A percentile compares a stretch with the other conserved stretches of the same genome.
phyloP scores from a whole-genome alignment of 352 stramenopile genomes.

The Phytophthora hibernalis region DNA sequence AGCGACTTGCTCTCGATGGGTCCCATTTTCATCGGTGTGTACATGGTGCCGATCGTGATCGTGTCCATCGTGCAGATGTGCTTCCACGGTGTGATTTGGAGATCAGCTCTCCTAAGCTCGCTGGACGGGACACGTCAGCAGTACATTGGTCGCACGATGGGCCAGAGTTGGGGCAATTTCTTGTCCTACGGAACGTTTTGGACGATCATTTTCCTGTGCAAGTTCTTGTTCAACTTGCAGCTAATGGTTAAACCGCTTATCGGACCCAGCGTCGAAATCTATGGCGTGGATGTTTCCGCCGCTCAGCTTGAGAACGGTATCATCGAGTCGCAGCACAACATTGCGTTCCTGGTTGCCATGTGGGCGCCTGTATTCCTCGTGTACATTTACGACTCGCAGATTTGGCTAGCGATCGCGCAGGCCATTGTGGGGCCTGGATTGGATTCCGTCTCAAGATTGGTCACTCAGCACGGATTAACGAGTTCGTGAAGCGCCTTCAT shows the following conservation, averaged over 20 bases:
- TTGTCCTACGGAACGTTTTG: constrained; percentile 79
- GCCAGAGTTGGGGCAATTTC: constrained; percentile 71
- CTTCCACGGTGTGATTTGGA: constrained; percentile 64
- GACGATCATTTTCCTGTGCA: constrained; percentile 90
- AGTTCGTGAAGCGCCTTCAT: constrained; percentile 76
- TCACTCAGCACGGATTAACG: constrained; percentile 77
- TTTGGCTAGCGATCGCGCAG: constrained; percentile 88
- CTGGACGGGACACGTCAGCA: constrained; percentile 78
- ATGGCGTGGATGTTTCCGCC: constrained; percentile 67
- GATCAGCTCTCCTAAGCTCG: constrained; percentile 58
- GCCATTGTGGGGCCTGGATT: constrained; percentile 79
- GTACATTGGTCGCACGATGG: constrained; percentile 87
- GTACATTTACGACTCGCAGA: constrained; percentile 90
- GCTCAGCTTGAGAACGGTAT: constrained; percentile 56
- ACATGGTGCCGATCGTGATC: constrained; percentile 70
- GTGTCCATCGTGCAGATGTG: constrained; percentile 74
- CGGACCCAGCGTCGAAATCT: constrained; percentile 96
- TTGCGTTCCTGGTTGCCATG: constrained; percentile 81
- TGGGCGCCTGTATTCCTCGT: constrained; percentile 84
- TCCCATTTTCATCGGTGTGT: constrained; percentile 54
- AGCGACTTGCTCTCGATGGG: constrained; percentile 72
- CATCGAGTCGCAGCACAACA: constrained; percentile 81
- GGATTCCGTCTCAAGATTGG: constrained; percentile 85
- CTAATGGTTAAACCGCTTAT: constrained; percentile 98
- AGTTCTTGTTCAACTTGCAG: constrained; percentile 97